Evolutionary conservation across 1,284 basidiomycete species (phyloP), one percentile per base, ranked within the genome.

Genomic region (Ceratobasidium sp.): DNA sequence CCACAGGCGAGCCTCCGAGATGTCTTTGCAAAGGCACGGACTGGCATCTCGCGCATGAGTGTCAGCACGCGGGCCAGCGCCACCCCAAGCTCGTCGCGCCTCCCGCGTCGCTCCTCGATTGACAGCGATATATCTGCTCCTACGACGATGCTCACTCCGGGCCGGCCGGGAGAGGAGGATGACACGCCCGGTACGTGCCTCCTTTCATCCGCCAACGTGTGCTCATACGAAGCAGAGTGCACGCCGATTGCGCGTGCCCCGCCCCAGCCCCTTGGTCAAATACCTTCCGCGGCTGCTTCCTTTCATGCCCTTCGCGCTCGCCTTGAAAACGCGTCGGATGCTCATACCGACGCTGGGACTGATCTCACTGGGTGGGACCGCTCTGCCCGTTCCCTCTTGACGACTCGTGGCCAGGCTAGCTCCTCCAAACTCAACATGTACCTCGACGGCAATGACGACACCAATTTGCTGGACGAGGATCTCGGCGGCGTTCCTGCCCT

Each of bases 311-410:
- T 73, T 1, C n/a, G 70, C 1, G 57, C 56, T 22, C 56, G 70
- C 15, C 70, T 73, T n/a, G 70, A 73, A 59, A 34, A n/a, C 57
- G 57, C 44, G 29, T 73, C 70, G 1, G 70, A 68, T 19, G 19
- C 25, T 22, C 32, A 73, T 40, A 52, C 46, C 7, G 66, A 73
- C 11, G 25, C 56, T 13, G 32, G 37, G 2, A 17, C 54, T 44
- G 70, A 73, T 52, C 56, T 62, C 57, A 73, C 70, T 32, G 70
- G 70, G 44, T 73, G 70, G 70, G 70, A 71, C 37, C 54, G 56
- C 22, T 61, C 69, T 59, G 69, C 54, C 25, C 69, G 69, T 25
- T 71, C 69, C 7, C 69, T 71, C 32, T 13, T 71, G 8, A 71
- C 69, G 17, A 71, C 69, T 19, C 69, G 69, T 19, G 69, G 69